Conservation (phyloP, 2,329 filamentous ascomycete species). For the Aspergillus jensenii region DNA sequence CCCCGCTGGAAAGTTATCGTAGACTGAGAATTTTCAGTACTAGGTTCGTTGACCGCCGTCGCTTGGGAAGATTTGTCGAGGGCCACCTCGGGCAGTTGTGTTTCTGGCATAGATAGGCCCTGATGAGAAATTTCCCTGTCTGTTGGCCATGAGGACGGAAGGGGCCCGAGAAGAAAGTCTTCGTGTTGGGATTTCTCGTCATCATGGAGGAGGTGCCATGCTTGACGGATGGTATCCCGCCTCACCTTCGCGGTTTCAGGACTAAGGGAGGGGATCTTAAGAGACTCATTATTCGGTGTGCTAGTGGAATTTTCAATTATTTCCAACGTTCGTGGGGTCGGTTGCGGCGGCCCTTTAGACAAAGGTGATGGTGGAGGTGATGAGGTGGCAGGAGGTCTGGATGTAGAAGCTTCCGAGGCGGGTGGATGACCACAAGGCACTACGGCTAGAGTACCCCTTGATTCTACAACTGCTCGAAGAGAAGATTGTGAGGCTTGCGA, state of each 20-base stretch:
- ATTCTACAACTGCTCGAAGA: not conserved
- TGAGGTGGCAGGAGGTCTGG: not conserved
- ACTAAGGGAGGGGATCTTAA: conserved; percentile 3
- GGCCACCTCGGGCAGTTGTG: not conserved
- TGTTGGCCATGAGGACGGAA: conserved; percentile 29
- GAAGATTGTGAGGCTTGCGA: not conserved
- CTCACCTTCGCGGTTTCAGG: conserved; percentile 15
- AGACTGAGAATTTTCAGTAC: not conserved
- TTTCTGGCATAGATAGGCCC: not conserved
- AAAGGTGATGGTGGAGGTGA: conserved; percentile 1
- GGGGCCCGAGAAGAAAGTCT: conserved; percentile 25
- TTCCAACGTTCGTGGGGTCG: conserved; percentile 5
- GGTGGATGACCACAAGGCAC: not conserved
- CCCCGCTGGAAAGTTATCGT: not conserved
- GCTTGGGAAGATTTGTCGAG: not conserved
- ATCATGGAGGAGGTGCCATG: conserved; percentile 25
- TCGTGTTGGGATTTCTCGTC: conserved; percentile 14
- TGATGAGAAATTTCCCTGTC: conserved; percentile 6
- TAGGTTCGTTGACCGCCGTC: not conserved
- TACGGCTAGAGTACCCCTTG: not conserved
- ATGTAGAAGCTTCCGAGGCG: not conserved
- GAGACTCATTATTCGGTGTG: not conserved
- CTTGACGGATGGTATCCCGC: conserved; percentile 25
- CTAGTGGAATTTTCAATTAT: conserved; percentile 4
- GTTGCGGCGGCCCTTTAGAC: conserved; percentile 2